phyloP scores from a whole-genome alignment of 2,329 filamentous ascomycete genomes.

The Trichoderma atrobrunneum region DNA sequence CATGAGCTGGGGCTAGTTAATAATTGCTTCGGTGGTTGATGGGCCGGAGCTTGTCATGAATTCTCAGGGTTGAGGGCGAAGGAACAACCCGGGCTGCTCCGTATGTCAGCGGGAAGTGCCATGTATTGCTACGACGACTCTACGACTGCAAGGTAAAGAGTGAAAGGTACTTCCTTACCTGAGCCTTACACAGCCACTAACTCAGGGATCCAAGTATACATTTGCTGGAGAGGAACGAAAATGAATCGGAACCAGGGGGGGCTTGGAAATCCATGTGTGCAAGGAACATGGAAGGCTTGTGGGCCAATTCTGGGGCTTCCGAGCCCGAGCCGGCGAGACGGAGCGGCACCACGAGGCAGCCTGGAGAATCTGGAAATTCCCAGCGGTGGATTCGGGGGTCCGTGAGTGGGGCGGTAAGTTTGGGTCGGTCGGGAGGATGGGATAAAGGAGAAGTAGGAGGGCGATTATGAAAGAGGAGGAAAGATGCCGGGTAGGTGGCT shows the following conservation, averaged over 20 bases:
- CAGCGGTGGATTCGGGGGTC: slow-evolving; percentile 2
- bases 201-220: not conserved
- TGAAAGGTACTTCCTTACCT: not conserved
- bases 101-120: not conserved
- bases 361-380: not conserved
- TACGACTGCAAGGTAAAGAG: not conserved
- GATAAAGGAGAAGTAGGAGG: not conserved
- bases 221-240: slow-evolving; percentile 25
- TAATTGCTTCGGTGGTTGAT: not conserved
- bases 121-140: not conserved
- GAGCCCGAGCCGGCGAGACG: slow-evolving; percentile 22
- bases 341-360: slow-evolving; percentile 20
- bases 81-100: not conserved
- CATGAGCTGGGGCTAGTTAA: not conserved
- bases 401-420: slow-evolving; percentile 6
- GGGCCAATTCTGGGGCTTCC: slow-evolving; percentile 3
- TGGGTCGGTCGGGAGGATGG: slow-evolving; percentile 1
- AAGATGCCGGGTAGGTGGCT: not conserved
- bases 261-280: not conserved
- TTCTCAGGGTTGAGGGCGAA: not conserved
- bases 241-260: slow-evolving; percentile 25
- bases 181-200: not conserved
- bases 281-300: not conserved
- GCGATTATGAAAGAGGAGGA: not conserved
- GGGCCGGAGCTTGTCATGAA: not conserved